A percentile compares a stretch with the other conserved stretches of the same genome.
These are phyloP conservation scores for Monilinia fructicola DNA, from an alignment of 2,329 filamentous ascomycete genomes.

Conservation along the genomic window DNA sequence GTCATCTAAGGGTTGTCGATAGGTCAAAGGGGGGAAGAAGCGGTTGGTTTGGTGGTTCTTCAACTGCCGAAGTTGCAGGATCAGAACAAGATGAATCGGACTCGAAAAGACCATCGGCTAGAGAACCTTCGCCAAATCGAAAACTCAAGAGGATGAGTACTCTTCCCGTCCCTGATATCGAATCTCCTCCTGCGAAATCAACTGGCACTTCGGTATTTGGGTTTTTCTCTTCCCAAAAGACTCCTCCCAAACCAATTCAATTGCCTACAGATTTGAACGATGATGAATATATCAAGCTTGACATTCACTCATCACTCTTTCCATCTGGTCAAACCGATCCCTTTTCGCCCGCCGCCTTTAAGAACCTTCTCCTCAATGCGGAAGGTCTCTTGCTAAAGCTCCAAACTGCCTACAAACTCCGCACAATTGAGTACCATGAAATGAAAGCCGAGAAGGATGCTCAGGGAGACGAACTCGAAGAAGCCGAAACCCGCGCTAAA, in stretches of 20 bases:
- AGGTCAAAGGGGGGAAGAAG: constrained; percentile 34
- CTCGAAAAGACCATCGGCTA: constrained; percentile 22
- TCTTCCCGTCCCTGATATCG: constrained; percentile 25
- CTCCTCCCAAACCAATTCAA: constrained; percentile 32
- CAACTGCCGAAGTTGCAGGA: constrained; percentile 33
- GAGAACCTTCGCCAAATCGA: constrained; percentile 29
- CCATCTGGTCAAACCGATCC: constrained; percentile 50
- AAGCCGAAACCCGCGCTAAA: constrained; percentile 52
- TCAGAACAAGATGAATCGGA: constrained; percentile 22
- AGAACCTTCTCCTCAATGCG: constrained; percentile 60
- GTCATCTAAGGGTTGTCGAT: constrained; percentile 32
- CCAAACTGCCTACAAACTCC: constrained; percentile 58
- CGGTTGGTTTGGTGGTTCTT: constrained; percentile 38
- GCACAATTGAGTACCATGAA: constrained; percentile 52
- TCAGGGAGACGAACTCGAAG: constrained; percentile 55
- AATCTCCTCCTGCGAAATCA: constrained; percentile 24
- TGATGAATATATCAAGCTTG: constrained; percentile 56
- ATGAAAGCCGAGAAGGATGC: constrained; percentile 54
- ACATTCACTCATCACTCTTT: constrained; percentile 56
- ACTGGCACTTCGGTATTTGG: constrained; percentile 29
- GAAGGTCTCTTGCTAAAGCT: constrained; percentile 55
- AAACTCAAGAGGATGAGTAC: constrained; percentile 33
- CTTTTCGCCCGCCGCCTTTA: constrained; percentile 60
- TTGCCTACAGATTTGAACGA: constrained; percentile 39
- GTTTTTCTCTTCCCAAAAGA: constrained; percentile 36